phyloP scores from a whole-genome alignment of 2,329 filamentous ascomycete genomes.

The Alternaria burnsii region DNA sequence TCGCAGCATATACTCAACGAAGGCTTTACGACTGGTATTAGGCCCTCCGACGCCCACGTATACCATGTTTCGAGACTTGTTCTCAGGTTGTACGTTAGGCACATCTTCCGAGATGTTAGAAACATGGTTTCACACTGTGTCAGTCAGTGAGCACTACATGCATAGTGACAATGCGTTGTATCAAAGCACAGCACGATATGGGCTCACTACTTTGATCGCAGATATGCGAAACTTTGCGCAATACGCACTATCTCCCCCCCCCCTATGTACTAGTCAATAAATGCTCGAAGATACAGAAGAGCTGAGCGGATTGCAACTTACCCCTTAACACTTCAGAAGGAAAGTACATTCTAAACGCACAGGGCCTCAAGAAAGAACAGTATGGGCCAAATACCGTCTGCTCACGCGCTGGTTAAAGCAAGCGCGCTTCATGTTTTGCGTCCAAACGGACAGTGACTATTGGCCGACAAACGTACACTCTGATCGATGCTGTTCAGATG shows the following conservation, averaged over 20 bases:
- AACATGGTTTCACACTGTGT: neutral
- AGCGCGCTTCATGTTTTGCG: neutral
- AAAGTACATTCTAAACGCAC: neutral
- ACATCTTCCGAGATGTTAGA: neutral
- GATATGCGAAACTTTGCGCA: neutral
- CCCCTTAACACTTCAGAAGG: neutral
- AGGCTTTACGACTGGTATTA: neutral
- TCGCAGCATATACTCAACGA: neutral
- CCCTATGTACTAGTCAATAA: neutral
- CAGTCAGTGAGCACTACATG: neutral
- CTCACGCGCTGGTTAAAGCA: neutral
- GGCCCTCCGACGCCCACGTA: no score
- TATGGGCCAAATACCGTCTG: neutral
- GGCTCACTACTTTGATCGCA: neutral
- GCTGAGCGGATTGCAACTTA: neutral
- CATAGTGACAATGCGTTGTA: neutral
- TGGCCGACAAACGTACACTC: neutral
- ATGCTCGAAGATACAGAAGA: neutral
- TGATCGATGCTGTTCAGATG: conserved; percentile 5
- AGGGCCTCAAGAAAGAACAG: neutral
- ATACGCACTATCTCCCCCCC: neutral
- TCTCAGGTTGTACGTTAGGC: neutral
- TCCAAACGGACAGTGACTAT: neutral
- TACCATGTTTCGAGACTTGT: neutral
- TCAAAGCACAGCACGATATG: neutral